These are phyloP conservation scores for Trichoderma afroharzianum DNA, from an alignment of 2,329 filamentous ascomycete species.

Conservation along the genomic window DNA sequence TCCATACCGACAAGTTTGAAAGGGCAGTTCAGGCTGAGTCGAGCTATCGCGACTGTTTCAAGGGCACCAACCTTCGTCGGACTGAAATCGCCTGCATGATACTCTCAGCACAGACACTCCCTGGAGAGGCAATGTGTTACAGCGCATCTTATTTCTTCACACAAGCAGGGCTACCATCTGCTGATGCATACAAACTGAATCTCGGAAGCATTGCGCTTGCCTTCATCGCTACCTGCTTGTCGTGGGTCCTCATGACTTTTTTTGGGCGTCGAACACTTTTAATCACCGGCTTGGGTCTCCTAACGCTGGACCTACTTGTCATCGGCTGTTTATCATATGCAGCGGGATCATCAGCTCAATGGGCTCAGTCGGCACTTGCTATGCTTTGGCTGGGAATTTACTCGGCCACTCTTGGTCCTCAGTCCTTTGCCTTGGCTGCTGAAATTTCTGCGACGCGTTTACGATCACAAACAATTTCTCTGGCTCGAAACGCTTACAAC, in stretches of 20 bases:
- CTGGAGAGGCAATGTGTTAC: not conserved
- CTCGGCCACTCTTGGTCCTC: not conserved
- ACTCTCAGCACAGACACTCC: not conserved
- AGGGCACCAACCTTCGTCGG: not conserved
- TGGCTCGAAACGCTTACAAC: not conserved
- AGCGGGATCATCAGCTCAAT: not conserved
- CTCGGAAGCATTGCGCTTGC: not conserved
- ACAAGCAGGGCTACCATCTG: not conserved
- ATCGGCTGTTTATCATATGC: not conserved
- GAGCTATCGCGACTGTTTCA: not conserved
- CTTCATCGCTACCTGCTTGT: not conserved
- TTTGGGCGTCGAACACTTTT: not conserved
- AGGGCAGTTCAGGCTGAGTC: not conserved
- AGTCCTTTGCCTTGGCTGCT: not conserved
- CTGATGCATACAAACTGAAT: not conserved
- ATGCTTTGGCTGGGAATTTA: not conserved
- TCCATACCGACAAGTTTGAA: not conserved
- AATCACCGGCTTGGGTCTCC: not conserved
- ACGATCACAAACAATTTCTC: not conserved
- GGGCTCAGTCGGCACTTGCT: not conserved
- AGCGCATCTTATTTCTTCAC: not conserved
- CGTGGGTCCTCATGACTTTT: not conserved
- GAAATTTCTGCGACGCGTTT: not conserved
- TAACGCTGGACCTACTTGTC: not conserved
- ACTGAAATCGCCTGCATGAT: not conserved